These are phyloP conservation scores for Cladosporium sp. DNA, from an alignment of 2,329 filamentous ascomycete genomes.

Conservation along the genomic window DNA sequence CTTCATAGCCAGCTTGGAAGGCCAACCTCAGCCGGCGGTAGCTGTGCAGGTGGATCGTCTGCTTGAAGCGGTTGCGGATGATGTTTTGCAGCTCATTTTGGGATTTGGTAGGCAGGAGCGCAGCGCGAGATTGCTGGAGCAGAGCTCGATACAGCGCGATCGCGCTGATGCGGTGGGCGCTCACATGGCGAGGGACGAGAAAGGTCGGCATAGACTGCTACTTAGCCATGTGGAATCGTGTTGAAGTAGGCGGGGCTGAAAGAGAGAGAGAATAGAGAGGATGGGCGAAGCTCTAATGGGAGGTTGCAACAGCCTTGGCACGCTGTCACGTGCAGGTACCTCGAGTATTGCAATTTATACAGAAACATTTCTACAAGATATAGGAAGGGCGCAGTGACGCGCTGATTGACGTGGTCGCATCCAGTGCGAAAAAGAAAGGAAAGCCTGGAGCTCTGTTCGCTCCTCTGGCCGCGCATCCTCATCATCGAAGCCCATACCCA, in stretches of 20 bases:
- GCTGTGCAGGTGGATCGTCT: constrained; percentile 54
- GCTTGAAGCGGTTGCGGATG: constrained; percentile 56
- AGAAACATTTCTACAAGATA: not conserved
- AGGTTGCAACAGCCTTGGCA: no score
- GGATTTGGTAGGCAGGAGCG: constrained; percentile 11
- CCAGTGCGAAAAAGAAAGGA: not conserved
- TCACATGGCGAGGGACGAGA: constrained; percentile 41
- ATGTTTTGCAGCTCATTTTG: constrained; percentile 50
- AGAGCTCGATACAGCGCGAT: constrained; percentile 69
- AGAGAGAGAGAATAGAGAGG: no score
- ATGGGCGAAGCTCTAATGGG: no score
- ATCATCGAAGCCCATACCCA: not conserved
- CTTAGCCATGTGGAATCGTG: not conserved
- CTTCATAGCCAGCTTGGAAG: constrained; percentile 62
- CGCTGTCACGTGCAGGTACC: no score
- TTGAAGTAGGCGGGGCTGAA: no score
- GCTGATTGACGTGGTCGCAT: not conserved
- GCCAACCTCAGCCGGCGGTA: constrained; percentile 54
- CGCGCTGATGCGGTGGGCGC: constrained; percentile 50
- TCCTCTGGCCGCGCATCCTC: not conserved
- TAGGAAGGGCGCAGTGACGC: not conserved
- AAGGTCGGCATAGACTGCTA: constrained; percentile 21
- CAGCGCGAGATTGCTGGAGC: constrained; percentile 46
- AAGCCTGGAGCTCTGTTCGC: not conserved
- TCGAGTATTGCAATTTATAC: not conserved